phyloP scores from a whole-genome alignment of 2,329 filamentous ascomycete genomes.

The Scedosporium minutisporum region DNA sequence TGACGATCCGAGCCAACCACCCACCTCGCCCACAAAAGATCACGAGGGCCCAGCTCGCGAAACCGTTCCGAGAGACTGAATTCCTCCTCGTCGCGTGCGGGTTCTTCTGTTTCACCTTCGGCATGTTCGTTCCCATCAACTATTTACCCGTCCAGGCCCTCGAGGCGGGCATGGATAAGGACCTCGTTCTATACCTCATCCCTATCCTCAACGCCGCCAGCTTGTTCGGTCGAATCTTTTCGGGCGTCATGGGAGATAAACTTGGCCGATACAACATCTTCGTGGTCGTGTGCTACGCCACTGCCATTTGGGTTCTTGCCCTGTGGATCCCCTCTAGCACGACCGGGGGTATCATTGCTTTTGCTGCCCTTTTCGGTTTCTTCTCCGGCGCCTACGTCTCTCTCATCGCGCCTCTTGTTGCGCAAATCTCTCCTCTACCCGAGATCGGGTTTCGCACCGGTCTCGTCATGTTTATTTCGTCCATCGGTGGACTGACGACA shows the following conservation, averaged over 20 bases:
- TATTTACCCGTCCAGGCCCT: conserved; percentile 23
- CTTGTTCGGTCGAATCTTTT: conserved; percentile 25
- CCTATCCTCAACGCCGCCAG: conserved; percentile 28
- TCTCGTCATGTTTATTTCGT: conserved; percentile 39
- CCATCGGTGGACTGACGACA: conserved; percentile 45
- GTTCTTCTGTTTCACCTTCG: conserved; percentile 25
- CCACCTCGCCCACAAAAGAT: conserved; percentile 13
- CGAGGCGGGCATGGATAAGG: conserved; percentile 16
- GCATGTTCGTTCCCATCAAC: conserved; percentile 26
- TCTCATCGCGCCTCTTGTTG: conserved; percentile 26
- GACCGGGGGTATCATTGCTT: conserved; percentile 22
- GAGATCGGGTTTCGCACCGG: conserved; percentile 40
- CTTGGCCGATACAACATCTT: conserved; percentile 31
- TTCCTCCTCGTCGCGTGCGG: conserved; percentile 21
- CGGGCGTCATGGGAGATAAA: conserved; percentile 24
- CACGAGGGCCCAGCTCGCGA: conserved; percentile 17
- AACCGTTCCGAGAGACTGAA: conserved; percentile 20
- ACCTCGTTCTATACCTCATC: conserved; percentile 23
- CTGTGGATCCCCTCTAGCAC: conserved; percentile 31
- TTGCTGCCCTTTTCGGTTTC: conserved; percentile 31
- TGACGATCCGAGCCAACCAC: conserved; percentile 15
- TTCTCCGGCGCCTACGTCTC: conserved; percentile 31
- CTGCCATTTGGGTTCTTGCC: conserved; percentile 25
- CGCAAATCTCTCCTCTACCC: conserved; percentile 43
- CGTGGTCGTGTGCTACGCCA: conserved; percentile 33